These are phyloP conservation scores for Emericellopsis terricola DNA, from an alignment of 495 filamentous ascomycete genomes.

Conservation along the genomic window DNA sequence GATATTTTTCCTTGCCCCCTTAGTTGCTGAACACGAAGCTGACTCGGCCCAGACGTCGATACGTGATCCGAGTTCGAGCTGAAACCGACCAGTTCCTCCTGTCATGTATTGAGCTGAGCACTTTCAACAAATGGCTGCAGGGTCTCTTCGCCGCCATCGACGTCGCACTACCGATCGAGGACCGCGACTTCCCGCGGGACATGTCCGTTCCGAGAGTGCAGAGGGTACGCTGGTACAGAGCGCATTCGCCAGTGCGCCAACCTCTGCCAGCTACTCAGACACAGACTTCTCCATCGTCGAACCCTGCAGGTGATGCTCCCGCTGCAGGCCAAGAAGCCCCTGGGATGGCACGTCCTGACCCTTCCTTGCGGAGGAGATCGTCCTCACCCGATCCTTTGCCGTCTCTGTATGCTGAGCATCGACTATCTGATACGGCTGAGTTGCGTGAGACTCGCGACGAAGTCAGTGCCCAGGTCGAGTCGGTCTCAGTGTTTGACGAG, in stretches of 20 bases:
- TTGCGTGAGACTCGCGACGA: background rate
- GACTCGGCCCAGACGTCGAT: constrained; percentile 32
- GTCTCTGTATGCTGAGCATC: too few species aligned
- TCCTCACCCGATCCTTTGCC: background rate
- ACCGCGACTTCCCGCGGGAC: constrained; percentile 38
- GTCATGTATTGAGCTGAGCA: constrained; percentile 30
- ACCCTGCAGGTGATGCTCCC: constrained; percentile 5
- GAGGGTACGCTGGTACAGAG: constrained; percentile 13
- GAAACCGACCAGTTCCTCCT: constrained; percentile 49
- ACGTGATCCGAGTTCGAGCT: constrained; percentile 40
- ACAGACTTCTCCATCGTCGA: background rate
- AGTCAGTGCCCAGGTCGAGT: background rate
- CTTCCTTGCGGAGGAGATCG: background rate
- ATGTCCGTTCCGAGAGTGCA: constrained; percentile 31
- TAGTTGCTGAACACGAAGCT: too few species aligned
- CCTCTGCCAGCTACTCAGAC: background rate
- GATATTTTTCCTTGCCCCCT: too few species aligned
- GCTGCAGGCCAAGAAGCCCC: too few species aligned
- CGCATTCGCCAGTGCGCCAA: background rate
- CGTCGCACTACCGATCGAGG: constrained; percentile 42
- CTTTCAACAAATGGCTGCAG: constrained; percentile 40
- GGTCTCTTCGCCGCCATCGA: constrained; percentile 44
- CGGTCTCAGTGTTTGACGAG: background rate
- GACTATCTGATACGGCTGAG: constrained; percentile 5
- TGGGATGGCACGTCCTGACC: too few species aligned